These are phyloP conservation scores for Metrosideros polymorpha DNA, from an alignment of 441 rosid species.

Conservation along the genomic window DNA sequence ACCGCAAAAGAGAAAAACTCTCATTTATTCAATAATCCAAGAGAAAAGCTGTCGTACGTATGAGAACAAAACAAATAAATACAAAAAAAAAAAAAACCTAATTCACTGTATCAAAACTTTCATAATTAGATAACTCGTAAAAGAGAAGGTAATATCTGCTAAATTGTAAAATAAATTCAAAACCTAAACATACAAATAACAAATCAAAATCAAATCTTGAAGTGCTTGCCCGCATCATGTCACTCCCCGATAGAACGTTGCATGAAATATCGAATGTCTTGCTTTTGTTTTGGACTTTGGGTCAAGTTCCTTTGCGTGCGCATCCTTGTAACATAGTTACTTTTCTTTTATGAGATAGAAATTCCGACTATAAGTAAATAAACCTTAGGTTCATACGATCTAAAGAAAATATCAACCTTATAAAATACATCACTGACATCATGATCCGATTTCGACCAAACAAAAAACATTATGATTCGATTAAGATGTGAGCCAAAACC, in stretches of 20 bases:
- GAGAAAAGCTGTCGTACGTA: neutral
- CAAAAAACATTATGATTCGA: neutral
- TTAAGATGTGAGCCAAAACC: neutral
- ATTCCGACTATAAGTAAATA: neutral
- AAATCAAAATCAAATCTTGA: neutral
- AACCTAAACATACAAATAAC: neutral
- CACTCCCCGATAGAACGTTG: neutral
- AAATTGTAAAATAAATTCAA: neutral
- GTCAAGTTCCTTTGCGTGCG: neutral
- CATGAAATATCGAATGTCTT: neutral
- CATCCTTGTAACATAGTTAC: neutral
- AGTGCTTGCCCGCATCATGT: neutral
- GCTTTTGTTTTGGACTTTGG: too few species aligned
- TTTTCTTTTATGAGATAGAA: neutral
- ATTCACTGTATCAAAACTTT: neutral
- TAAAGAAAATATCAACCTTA: neutral
- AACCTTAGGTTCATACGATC: too few species aligned
- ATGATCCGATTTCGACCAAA: too few species aligned
- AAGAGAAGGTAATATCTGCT: neutral
- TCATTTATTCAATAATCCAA: neutral
- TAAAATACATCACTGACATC: neutral
- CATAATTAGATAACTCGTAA: neutral
- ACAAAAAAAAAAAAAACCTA: neutral
- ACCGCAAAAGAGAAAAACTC: neutral
- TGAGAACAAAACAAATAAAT: neutral